Evolutionary conservation across 1,284 basidiomycete genomes (phyloP).

Genomic region (Chalciporus sp.): DNA sequence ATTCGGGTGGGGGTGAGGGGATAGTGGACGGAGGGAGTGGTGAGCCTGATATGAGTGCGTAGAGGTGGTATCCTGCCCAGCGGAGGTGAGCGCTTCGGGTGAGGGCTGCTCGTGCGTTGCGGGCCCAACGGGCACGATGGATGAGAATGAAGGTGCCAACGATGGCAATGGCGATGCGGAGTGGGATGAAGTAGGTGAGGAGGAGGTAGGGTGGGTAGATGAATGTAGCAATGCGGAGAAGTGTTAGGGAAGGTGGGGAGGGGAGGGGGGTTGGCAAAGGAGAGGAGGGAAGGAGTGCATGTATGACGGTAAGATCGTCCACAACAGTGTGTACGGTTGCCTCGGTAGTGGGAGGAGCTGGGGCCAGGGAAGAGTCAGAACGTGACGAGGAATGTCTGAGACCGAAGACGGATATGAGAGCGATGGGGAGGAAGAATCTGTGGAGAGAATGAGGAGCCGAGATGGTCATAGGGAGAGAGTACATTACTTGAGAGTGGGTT

Average conservation of each 20-base stretch:
- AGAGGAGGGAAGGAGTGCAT: conserved; percentile 53
- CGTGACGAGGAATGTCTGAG: conserved; percentile 34
- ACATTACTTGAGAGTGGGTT: conserved; percentile 58
- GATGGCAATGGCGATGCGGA: conserved; percentile 61
- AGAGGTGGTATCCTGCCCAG: conserved; percentile 53
- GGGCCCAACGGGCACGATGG: conserved; percentile 67
- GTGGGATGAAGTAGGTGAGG: conserved; percentile 55
- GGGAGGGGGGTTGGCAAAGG: conserved; percentile 42
- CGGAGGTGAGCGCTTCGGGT: conserved; percentile 70
- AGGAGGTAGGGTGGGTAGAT: conserved; percentile 63
- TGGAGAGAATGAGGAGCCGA: conserved; percentile 10
- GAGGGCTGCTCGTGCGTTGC: conserved; percentile 53
- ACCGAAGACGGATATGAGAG: conserved; percentile 39
- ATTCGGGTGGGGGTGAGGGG: conserved; percentile 37
- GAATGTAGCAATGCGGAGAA: conserved; percentile 50
- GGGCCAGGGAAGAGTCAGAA: conserved; percentile 10
- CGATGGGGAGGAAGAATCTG: conserved; percentile 49
- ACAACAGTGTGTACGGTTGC: conserved; percentile 58
- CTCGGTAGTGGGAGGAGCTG: conserved; percentile 54
- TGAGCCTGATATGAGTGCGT: conserved; percentile 54
- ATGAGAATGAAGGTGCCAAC: conserved; percentile 60
- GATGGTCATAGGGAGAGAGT: fast-evolving
- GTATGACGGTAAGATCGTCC: conserved; percentile 58
- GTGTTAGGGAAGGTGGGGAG: conserved; percentile 30
- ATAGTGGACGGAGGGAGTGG: conserved; percentile 48